phyloP scores from a whole-genome alignment of 2,329 filamentous ascomycete genomes.

The Hymenoscyphus infarciens region DNA sequence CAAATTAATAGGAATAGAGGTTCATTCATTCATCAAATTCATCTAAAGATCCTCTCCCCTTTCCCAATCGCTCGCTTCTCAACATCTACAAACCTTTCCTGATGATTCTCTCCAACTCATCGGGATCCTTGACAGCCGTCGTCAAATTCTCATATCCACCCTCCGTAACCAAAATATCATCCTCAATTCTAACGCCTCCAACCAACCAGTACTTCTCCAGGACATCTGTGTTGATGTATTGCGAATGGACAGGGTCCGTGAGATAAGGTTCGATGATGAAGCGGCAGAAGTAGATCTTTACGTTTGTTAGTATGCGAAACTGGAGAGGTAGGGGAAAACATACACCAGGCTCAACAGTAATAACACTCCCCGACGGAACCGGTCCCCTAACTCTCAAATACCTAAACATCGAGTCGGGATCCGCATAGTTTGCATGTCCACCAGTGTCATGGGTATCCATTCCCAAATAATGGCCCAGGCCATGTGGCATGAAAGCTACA shows the following conservation, averaged over 20 bases:
- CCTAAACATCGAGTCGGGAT: constrained; percentile 78
- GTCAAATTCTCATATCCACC: constrained; percentile 70
- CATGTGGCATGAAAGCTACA: constrained; percentile 88
- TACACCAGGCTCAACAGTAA: constrained; percentile 92
- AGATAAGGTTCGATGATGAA: constrained; percentile 85
- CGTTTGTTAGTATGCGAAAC: not conserved
- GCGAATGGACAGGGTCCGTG: constrained; percentile 64
- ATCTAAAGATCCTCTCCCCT: not conserved
- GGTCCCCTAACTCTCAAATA: constrained; percentile 78
- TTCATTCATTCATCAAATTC: not conserved
- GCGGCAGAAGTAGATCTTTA: constrained; percentile 79
- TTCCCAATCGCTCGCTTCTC: not conserved
- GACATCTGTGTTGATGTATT: constrained; percentile 72
- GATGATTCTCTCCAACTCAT: constrained; percentile 50
- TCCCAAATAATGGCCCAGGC: constrained; percentile 84
- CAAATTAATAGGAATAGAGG: too few species aligned
- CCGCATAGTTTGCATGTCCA: constrained; percentile 72
- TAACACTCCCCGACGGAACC: constrained; percentile 74
- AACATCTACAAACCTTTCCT: constrained; percentile 16
- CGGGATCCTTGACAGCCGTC: constrained; percentile 64
- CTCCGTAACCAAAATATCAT: constrained; percentile 70
- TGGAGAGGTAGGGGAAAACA: constrained; percentile 35
- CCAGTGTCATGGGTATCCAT: constrained; percentile 90
- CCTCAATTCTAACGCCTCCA: constrained; percentile 68
- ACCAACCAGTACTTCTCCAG: constrained; percentile 80